Evolutionary conservation across 1,139 yeast species (phyloP).

Genomic region (Pneumocystis wakefieldiae): DNA sequence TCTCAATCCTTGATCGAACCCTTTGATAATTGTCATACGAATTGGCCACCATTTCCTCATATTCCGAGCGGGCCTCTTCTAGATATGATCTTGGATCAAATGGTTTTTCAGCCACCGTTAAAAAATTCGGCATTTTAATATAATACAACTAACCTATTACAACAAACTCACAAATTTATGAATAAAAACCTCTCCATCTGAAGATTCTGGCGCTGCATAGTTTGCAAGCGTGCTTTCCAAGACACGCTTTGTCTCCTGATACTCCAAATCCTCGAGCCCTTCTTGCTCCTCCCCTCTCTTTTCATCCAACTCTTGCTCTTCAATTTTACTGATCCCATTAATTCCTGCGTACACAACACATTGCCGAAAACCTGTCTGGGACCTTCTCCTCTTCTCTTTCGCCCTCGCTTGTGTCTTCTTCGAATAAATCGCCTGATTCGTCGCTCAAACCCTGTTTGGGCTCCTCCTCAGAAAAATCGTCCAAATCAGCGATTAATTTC

Average conservation of each 20-base stretch:
- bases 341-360: too few species aligned
- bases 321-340: too few species aligned
- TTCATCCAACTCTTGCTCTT: too few species aligned
- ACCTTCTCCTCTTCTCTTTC: background rate
- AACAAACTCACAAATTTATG: background rate
- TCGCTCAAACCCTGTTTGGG: background rate
- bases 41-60: background rate
- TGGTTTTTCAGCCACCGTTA: constrained; percentile 71
- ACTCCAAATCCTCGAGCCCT: background rate
- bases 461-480: background rate
- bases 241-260: background rate
- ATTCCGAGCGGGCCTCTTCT: constrained; percentile 23
- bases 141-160: background rate
- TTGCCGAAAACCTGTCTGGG: too few species aligned
- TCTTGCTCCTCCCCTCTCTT: background rate
- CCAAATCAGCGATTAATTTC: too few species aligned
- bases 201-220: background rate
- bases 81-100: constrained; percentile 64
- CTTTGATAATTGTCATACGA: constrained; percentile 21
- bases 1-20: constrained; percentile 37
- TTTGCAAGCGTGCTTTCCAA: background rate
- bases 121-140: constrained; percentile 66
- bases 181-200: background rate
- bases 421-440: background rate
- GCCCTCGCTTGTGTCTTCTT: background rate